Evolutionary conservation across 345 rosid genomes (phyloP).

Genomic region (Camelina sativa): DNA sequence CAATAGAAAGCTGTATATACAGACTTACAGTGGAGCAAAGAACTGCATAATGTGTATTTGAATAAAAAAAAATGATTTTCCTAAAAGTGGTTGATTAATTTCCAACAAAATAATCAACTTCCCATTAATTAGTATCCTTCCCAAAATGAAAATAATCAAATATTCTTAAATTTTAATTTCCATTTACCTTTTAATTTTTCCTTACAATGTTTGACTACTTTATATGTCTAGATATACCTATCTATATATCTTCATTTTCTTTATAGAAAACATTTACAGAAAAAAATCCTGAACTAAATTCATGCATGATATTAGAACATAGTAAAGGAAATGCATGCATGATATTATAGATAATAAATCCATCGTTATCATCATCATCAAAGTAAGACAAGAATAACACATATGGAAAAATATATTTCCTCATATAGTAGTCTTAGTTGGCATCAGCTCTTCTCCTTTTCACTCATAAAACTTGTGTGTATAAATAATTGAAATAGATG

Average conservation of each 20-base stretch:
- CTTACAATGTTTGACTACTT: slow-evolving; percentile 33
- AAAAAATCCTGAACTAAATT: slow-evolving; percentile 8
- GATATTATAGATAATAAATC: background rate
- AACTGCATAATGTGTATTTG: background rate
- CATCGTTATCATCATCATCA: slow-evolving; percentile 7
- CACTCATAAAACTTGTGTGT: background rate
- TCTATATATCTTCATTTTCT: background rate
- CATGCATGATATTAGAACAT: slow-evolving; percentile 21
- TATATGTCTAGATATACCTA: slow-evolving; percentile 10
- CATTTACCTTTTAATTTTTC: slow-evolving; percentile 1
- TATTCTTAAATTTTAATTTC: background rate
- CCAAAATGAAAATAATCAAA: background rate
- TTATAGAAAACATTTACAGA: background rate
- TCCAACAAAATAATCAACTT: slow-evolving; percentile 19
- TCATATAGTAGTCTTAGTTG: background rate
- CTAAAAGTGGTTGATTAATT: slow-evolving; percentile 23
- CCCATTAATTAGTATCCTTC: slow-evolving; percentile 21
- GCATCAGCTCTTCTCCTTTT: background rate
- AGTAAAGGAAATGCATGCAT: slow-evolving; percentile 32
- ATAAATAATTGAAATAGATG: slow-evolving; percentile 33
- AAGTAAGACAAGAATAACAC: background rate
- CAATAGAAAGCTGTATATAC: background rate
- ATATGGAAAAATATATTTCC: slow-evolving; percentile 29
- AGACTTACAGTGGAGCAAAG: background rate
- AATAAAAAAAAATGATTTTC: background rate